Conservation (phyloP, 2,329 filamentous ascomycete genomes). For the Claviceps cyperi region DNA sequence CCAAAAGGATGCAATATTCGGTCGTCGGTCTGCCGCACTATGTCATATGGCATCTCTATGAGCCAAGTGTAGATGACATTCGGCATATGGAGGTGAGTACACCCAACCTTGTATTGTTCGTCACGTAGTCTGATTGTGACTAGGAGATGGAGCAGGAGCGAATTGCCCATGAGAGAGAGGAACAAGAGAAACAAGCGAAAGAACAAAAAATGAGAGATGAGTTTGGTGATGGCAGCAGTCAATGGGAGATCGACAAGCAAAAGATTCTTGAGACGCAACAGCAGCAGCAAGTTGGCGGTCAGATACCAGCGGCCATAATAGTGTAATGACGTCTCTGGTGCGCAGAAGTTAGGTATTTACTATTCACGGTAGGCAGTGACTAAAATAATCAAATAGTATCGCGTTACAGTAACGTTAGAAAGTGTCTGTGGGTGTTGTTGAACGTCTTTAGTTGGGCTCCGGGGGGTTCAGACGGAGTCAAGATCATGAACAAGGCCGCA, state of each 20-base stretch:
- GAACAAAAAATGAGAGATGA: constrained; percentile 58
- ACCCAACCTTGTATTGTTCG: not conserved
- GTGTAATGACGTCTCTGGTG: not conserved
- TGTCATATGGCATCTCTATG: constrained; percentile 98
- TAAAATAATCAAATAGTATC: too few relatives aligned
- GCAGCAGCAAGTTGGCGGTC: not conserved
- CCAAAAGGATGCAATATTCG: constrained; percentile 87
- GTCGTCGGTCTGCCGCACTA: constrained; percentile 95
- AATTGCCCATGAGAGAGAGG: constrained; percentile 61
- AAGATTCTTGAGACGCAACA: constrained; percentile 45
- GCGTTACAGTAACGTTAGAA: too few relatives aligned
- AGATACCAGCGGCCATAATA: not conserved
- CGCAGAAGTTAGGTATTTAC: too few relatives aligned
- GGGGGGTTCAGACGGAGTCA: too few relatives aligned
- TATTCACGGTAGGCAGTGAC: too few relatives aligned
- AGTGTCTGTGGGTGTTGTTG: too few relatives aligned
- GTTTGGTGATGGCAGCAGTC: constrained; percentile 59
- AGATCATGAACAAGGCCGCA: too few relatives aligned
- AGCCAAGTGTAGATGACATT: constrained; percentile 95
- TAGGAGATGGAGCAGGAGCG: constrained; percentile 89
- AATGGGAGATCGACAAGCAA: constrained; percentile 86
- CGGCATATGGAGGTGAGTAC: constrained; percentile 73
- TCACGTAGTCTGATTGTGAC: not conserved
- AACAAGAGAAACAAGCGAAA: constrained; percentile 54
- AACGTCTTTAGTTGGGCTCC: too few relatives aligned